These are phyloP conservation scores for Chrysanthemum lavandulifolium DNA, from an alignment of 129 eudicot species.

Conservation along the genomic window DNA sequence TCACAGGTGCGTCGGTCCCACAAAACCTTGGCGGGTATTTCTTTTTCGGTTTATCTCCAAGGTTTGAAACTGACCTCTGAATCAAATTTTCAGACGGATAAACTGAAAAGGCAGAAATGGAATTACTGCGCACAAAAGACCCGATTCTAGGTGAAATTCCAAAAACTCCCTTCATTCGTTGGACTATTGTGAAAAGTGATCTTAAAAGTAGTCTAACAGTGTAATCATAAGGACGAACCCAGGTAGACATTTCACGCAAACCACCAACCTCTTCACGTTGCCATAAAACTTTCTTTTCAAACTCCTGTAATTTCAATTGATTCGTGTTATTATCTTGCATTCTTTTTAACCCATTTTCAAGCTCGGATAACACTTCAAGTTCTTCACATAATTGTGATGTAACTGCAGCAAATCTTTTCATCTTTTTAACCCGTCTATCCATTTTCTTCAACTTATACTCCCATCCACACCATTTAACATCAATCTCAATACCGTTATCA, in stretches of 20 bases:
- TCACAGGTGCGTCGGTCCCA: slow-evolving; percentile 37
- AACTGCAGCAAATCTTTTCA: slow-evolving; percentile 72
- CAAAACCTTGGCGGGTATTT: slow-evolving; percentile 33
- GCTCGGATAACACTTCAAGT: slow-evolving; percentile 76
- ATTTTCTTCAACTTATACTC: slow-evolving; percentile 77
- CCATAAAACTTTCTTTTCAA: slow-evolving; percentile 76
- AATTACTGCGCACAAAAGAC: slow-evolving; percentile 51
- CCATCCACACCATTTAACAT: slow-evolving; percentile 69
- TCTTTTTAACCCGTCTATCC: slow-evolving; percentile 74
- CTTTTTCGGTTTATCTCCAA: slow-evolving; percentile 40
- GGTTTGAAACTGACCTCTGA: slow-evolving; percentile 59
- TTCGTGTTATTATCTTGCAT: slow-evolving; percentile 46
- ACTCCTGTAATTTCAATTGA: slow-evolving; percentile 64
- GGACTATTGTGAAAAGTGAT: slow-evolving; percentile 67
- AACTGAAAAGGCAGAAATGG: slow-evolving; percentile 48
- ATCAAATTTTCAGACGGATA: slow-evolving; percentile 37
- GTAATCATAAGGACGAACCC: slow-evolving; percentile 71
- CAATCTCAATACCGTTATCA: slow-evolving; percentile 41
- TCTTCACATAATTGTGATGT: slow-evolving; percentile 77
- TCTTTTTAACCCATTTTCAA: slow-evolving; percentile 65
- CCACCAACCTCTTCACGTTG: slow-evolving; percentile 83
- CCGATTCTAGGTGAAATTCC: slow-evolving; percentile 32
- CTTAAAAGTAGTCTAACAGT: slow-evolving; percentile 57
- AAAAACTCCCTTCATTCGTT: slow-evolving; percentile 54
- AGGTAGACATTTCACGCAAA: slow-evolving; percentile 80